phyloP scores from a whole-genome alignment of 2,329 filamentous ascomycete genomes.

The Raffaelea arxii region DNA sequence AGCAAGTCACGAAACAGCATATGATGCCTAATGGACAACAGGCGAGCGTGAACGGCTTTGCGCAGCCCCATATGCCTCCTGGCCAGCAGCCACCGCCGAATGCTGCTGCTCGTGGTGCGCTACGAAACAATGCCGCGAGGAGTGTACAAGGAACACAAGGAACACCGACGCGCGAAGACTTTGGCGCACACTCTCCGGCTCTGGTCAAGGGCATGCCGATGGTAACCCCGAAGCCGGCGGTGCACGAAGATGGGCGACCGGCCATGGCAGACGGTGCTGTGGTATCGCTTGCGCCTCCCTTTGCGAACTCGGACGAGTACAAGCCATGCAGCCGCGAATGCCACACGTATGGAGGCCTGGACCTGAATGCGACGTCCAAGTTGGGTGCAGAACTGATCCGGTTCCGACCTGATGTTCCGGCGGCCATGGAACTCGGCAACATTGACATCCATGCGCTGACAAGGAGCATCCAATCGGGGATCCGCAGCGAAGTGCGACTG shows the following conservation, averaged over 20 bases:
- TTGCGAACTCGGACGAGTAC: constrained; percentile 41
- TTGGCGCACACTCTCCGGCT: constrained; percentile 34
- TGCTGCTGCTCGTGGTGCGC: constrained; percentile 30
- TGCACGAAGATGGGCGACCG: constrained; percentile 20
- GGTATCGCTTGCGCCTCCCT: constrained; percentile 24
- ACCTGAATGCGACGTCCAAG: constrained; percentile 53
- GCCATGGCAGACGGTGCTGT: constrained; percentile 14
- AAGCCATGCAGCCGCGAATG: constrained; percentile 44
- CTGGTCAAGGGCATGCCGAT: constrained; percentile 29
- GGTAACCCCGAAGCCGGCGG: constrained; percentile 17
- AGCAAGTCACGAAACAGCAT: constrained; percentile 36
- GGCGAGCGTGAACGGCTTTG: constrained; percentile 38
- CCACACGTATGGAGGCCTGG: constrained; percentile 61
- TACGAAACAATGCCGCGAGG: constrained; percentile 41
- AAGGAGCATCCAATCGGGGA: constrained; percentile 80
- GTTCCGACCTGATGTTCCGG: constrained; percentile 65
- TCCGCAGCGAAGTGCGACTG: constrained; percentile 80
- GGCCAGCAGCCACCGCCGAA: constrained; percentile 33
- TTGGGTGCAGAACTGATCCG: constrained; percentile 58
- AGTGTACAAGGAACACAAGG: constrained; percentile 42
- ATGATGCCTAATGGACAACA: constrained; percentile 37
- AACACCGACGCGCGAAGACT: constrained; percentile 29
- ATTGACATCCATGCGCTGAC: constrained; percentile 87
- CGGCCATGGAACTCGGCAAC: constrained; percentile 67
- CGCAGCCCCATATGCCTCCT: constrained; percentile 31